phyloP scores from a whole-genome alignment of 2,329 filamentous ascomycete species.

The Thelonectria blattea region DNA sequence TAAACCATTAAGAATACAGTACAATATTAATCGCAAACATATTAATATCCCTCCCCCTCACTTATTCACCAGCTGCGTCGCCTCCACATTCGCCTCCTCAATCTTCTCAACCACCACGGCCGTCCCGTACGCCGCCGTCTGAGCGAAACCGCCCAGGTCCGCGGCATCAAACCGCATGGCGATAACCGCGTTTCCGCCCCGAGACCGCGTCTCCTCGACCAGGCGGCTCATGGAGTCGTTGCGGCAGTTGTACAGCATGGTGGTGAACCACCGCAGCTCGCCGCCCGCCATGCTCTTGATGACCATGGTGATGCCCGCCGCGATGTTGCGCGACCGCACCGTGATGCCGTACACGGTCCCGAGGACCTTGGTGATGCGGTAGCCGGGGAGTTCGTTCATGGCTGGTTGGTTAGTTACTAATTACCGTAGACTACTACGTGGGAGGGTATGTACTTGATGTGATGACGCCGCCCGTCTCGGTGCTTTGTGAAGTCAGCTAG shows the following conservation, averaged over 20 bases:
- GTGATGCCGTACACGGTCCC: slow-evolving; percentile 64
- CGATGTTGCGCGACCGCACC: slow-evolving; percentile 64
- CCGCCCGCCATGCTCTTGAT: slow-evolving; percentile 64
- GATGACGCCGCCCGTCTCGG: slow-evolving; percentile 66
- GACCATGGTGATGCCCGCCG: slow-evolving; percentile 60
- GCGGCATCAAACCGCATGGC: slow-evolving; percentile 64
- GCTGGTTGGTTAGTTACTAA: slow-evolving; percentile 39
- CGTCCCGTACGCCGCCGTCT: slow-evolving; percentile 66
- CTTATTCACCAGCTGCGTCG: slow-evolving; percentile 34
- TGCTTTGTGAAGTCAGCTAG: slow-evolving; percentile 42
- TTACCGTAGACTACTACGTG: too few relatives aligned
- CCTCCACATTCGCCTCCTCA: slow-evolving; percentile 42
- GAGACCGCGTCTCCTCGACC: slow-evolving; percentile 61
- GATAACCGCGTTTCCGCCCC: slow-evolving; percentile 66
- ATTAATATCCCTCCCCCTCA: background rate
- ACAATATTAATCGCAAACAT: background rate
- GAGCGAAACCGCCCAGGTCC: slow-evolving; percentile 61
- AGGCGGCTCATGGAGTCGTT: slow-evolving; percentile 63
- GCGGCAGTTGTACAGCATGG: slow-evolving; percentile 63
- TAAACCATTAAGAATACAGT: background rate
- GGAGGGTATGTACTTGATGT: slow-evolving; percentile 54
- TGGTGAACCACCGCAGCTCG: slow-evolving; percentile 65
- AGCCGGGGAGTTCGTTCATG: slow-evolving; percentile 68
- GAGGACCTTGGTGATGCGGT: slow-evolving; percentile 62
- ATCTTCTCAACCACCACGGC: slow-evolving; percentile 64